Evolutionary conservation across 495 filamentous ascomycete genomes (phyloP).

Genomic region (Talaromyces ruber): DNA sequence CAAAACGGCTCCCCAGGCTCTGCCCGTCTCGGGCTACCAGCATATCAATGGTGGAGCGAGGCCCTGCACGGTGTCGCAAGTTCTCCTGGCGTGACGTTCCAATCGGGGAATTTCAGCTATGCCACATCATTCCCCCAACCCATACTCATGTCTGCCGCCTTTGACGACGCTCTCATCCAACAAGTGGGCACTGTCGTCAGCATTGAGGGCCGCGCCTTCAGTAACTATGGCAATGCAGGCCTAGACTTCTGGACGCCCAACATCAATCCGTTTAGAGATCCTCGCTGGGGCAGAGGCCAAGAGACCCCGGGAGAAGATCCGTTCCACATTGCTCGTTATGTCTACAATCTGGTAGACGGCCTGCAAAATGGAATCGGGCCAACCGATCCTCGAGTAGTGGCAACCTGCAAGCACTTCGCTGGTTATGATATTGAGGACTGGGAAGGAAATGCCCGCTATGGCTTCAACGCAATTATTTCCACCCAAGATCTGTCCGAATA

Average conservation of each 20-base stretch:
- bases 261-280: slow-evolving; percentile 53
- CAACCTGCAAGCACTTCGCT: slow-evolving; percentile 54
- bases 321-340: slow-evolving; percentile 42
- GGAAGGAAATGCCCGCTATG: slow-evolving; percentile 35
- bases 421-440: slow-evolving; percentile 52
- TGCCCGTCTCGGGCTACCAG: slow-evolving; percentile 38
- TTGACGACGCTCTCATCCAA: slow-evolving; percentile 44
- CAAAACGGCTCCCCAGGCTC: slow-evolving; percentile 38
- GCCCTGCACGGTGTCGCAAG: slow-evolving; percentile 47
- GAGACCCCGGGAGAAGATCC: slow-evolving; percentile 53
- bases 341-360: slow-evolving; percentile 41
- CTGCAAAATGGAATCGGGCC: slow-evolving; percentile 39
- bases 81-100: slow-evolving; percentile 38
- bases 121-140: slow-evolving; percentile 50
- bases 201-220: slow-evolving; percentile 52
- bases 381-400: slow-evolving; percentile 37
- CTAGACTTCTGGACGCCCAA: slow-evolving; percentile 56
- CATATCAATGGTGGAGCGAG: slow-evolving; percentile 39
- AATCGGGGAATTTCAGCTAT: slow-evolving; percentile 36
- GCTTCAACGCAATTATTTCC: slow-evolving; percentile 39
- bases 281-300: slow-evolving; percentile 45
- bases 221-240: slow-evolving; percentile 40
- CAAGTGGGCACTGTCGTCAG: slow-evolving; percentile 41
- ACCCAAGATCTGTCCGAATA: slow-evolving; percentile 44
- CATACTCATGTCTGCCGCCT: slow-evolving; percentile 44